These are phyloP conservation scores for Coniosporium tulheliwenetii DNA, from an alignment of 2,329 filamentous ascomycete species.

Conservation along the genomic window DNA sequence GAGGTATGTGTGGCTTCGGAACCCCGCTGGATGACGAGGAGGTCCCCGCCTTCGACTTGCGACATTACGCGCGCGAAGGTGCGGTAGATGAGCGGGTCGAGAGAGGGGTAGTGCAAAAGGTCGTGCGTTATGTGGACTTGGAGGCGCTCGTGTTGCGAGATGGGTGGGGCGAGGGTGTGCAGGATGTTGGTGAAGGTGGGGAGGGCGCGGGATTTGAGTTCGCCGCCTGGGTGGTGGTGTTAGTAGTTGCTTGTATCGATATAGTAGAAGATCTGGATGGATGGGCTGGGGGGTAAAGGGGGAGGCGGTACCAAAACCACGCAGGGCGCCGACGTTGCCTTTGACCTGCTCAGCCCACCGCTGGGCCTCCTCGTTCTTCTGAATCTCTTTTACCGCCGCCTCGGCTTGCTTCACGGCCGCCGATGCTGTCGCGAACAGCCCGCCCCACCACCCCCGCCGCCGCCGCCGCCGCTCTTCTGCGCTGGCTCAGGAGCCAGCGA, in stretches of 20 bases:
- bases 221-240: conserved; percentile 48
- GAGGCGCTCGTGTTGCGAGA: conserved; percentile 89
- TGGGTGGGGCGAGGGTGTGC: conserved; percentile 88
- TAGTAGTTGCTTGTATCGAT: conserved; percentile 3
- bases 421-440: conserved; percentile 64
- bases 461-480: conserved; percentile 33
- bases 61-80: conserved; percentile 94
- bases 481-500: conserved; percentile 35
- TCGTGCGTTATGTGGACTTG: conserved; percentile 97
- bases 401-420: conserved; percentile 88
- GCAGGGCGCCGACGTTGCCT: conserved; percentile 69
- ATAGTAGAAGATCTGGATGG: not conserved
- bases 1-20: conserved; percentile 62
- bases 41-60: conserved; percentile 94
- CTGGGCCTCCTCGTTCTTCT: conserved; percentile 91
- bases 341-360: conserved; percentile 90
- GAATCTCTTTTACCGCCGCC: conserved; percentile 83
- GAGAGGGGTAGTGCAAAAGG: conserved; percentile 80
- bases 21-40: conserved; percentile 86
- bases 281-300: not conserved
- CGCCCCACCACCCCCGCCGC: conserved; percentile 88
- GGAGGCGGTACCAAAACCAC: conserved; percentile 45
- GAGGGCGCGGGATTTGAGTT: conserved; percentile 70
- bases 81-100: conserved; percentile 81
- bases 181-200: conserved; percentile 92